Evolutionary conservation across 768 basidiomycete genomes (phyloP), one percentile per base, ranked within the genome.

Genomic region (Leccinum sublutescens): DNA sequence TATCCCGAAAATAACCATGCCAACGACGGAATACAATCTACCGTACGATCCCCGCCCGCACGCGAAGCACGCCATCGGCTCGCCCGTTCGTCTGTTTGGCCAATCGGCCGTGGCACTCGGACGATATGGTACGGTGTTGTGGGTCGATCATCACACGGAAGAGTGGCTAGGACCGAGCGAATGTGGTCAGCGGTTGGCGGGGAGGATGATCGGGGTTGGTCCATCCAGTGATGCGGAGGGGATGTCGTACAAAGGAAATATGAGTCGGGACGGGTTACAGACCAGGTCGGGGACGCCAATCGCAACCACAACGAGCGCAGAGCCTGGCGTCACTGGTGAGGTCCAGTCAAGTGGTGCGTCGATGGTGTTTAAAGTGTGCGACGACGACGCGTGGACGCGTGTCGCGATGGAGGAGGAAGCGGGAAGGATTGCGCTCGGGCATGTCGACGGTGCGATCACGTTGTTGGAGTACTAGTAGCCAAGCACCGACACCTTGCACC

Each of bases 131-230:
- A 87, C 85, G 5, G 82, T 81, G 5, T 62, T 90, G 15, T 90
- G 86, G 84, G 73, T 87, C 34, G 88, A 90, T 63, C 83, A 76
- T 51, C 82, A 87, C 52, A 81, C 82, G 0, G 83, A 85, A 58
- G 79, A 78, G 36, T 78, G 79, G 66, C 73, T 75, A 58, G 72
- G 73, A 2, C 76, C 75, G 29, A 74, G 73, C 38, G 78, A 82
- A 52, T 75, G 68, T 8, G 85, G 86, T 0, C 88, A 90, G 68
- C 78, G 87, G 50, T 66, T 89, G 21, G 87, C 84, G 0, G 84
- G 82, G n/a, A 54, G 48, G 19, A 23, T 52, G 14, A 12, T 52
- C 51, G 29, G 14, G 14, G 23, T 17, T 1, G 12, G 21, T 29
- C 23, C 15, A 9, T 17, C 14, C 25, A n/a, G 17, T 40, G 8